Evolutionary conservation across 352 stramenopile species (phyloP).

Genomic region (Globisporangium lucens): DNA sequence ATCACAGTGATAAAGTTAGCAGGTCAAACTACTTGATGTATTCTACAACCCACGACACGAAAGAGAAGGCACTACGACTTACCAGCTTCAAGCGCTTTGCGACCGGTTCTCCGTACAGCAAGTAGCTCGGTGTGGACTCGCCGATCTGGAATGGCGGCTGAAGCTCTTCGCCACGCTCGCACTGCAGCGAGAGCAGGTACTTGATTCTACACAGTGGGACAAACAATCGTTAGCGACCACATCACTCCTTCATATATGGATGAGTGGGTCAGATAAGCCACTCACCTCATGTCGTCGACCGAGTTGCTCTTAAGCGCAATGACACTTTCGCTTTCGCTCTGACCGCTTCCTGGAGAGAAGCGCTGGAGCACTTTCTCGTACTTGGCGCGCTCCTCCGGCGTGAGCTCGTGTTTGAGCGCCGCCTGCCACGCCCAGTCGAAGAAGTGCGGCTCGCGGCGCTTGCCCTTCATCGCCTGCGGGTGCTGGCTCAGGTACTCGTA

Average conservation of each 20-base stretch:
- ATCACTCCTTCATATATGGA: too few relatives aligned
- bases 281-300: conserved; percentile 43
- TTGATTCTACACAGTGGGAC: conserved; percentile 33
- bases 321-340: conserved; percentile 4
- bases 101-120: conserved; percentile 58
- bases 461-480: conserved; percentile 71
- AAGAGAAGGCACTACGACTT: not conserved
- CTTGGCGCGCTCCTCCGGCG: conserved; percentile 20
- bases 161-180: conserved; percentile 22
- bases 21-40: conserved; percentile 55
- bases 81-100: conserved; percentile 40
- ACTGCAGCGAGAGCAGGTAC: conserved; percentile 52
- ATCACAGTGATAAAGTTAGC: not conserved
- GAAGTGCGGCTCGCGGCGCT: conserved; percentile 64
- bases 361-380: conserved; percentile 25
- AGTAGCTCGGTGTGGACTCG: conserved; percentile 83
- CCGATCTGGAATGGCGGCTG: conserved; percentile 80
- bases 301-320: conserved; percentile 27
- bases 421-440: conserved; percentile 58
- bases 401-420: conserved; percentile 28
- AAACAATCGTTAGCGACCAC: not conserved
- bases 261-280: not conserved
- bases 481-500: conserved; percentile 82
- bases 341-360: conserved; percentile 11
- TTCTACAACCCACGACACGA: conserved; percentile 87